These are phyloP conservation scores for Daldinia bambusicola DNA, from an alignment of 495 filamentous ascomycete species.

Conservation along the genomic window DNA sequence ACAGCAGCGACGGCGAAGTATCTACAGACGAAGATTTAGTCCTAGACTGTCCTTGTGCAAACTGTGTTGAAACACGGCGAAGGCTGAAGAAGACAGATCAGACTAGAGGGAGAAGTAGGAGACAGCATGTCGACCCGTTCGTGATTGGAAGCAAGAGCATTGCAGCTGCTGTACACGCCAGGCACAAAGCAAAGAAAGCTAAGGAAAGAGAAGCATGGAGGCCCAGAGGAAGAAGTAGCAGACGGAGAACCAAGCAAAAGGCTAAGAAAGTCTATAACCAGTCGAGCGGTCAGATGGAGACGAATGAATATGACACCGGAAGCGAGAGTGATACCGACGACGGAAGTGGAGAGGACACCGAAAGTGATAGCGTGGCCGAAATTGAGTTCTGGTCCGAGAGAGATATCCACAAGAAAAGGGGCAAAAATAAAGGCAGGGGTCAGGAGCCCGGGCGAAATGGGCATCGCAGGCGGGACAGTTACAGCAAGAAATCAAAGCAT, in stretches of 20 bases:
- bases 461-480: background rate
- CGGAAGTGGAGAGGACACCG: conserved; percentile 21
- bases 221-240: conserved; percentile 17
- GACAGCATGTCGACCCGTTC: conserved; percentile 14
- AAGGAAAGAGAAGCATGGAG: conserved; percentile 4
- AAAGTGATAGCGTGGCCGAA: conserved; percentile 24
- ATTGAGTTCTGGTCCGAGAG: conserved; percentile 25
- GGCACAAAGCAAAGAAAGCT: conserved; percentile 33
- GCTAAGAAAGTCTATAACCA: conserved; percentile 40
- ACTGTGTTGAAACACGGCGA: conserved; percentile 34
- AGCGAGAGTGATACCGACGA: conserved; percentile 8
- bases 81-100: conserved; percentile 18
- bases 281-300: conserved; percentile 27
- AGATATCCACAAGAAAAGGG: conserved; percentile 25
- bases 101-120: conserved; percentile 19
- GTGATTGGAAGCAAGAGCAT: conserved; percentile 26
- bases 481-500: conserved; percentile 20
- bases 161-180: conserved; percentile 25
- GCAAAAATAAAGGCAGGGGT: conserved; percentile 22
- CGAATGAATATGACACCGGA: background rate
- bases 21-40: conserved; percentile 27
- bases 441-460: conserved; percentile 4
- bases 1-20: conserved; percentile 24
- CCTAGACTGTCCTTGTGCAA: conserved; percentile 42
- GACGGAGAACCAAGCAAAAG: conserved; percentile 21